Conservation (phyloP, 306 rosid species). For the Quercus aquifolioides region DNA sequence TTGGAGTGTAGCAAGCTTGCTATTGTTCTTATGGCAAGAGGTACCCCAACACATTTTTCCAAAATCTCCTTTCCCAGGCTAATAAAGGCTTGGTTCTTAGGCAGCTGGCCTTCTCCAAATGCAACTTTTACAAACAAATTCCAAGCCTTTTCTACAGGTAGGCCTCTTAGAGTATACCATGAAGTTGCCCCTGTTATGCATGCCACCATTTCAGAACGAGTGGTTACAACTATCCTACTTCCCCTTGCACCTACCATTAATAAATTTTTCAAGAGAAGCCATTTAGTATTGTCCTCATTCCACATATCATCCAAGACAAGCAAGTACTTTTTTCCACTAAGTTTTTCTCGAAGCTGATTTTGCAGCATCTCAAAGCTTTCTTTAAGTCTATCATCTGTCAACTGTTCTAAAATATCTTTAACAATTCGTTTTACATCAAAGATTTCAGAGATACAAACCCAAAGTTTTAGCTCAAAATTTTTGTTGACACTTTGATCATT, state of each 20-base stretch:
- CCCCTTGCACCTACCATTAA: background rate
- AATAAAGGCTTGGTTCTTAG: too few relatives aligned
- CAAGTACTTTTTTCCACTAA: too few relatives aligned
- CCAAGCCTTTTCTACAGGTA: too few relatives aligned
- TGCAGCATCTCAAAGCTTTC: background rate
- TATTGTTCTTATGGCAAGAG: too few relatives aligned
- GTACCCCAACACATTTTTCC: too few relatives aligned
- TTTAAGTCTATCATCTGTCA: background rate
- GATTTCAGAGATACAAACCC: background rate
- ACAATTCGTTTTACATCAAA: background rate
- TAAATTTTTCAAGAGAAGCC: background rate
- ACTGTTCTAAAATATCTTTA: background rate
- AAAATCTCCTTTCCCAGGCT: too few relatives aligned
- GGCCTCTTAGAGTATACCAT: too few relatives aligned
- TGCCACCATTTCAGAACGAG: background rate
- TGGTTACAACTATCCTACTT: constrained; percentile 12
- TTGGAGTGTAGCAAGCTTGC: too few relatives aligned
- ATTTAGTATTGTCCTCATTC: background rate
- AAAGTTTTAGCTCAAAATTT: background rate
- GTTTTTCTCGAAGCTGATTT: too few relatives aligned
- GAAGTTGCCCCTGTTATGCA: background rate
- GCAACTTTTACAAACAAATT: too few relatives aligned
- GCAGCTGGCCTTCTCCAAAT: too few relatives aligned
- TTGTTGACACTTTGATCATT: background rate
- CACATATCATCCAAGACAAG: too few relatives aligned